A percentile compares a stretch with the other conserved stretches of the same genome.
These are phyloP conservation scores for Colletotrichum navitas DNA, from an alignment of 2,329 filamentous ascomycete genomes.

Conservation along the genomic window DNA sequence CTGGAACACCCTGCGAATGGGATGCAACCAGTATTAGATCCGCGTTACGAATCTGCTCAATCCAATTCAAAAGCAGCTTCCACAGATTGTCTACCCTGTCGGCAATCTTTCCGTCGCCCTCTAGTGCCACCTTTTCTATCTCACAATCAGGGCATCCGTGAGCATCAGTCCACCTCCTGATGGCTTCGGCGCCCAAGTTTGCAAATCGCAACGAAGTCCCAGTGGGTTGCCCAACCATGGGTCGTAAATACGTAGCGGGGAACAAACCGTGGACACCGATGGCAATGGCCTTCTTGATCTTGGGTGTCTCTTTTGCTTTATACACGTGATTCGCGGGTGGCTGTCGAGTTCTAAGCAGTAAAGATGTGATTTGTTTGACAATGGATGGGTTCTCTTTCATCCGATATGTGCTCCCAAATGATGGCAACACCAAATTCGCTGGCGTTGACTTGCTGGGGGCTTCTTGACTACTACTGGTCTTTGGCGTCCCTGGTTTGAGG, in stretches of 20 bases:
- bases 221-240: constrained; percentile 92
- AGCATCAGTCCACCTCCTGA: constrained; percentile 83
- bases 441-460: constrained; percentile 56
- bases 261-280: constrained; percentile 97
- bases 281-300: constrained; percentile 86
- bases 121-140: constrained; percentile 93
- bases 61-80: constrained; percentile 95
- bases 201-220: constrained; percentile 96
- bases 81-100: constrained; percentile 93
- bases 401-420: constrained; percentile 76
- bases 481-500: constrained; percentile 34
- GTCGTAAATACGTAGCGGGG: constrained; percentile 86
- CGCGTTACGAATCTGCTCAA: constrained; percentile 87
- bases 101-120: constrained; percentile 92
- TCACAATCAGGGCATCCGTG: constrained; percentile 81
- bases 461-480: constrained; percentile 49
- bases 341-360: constrained; percentile 69
- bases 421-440: constrained; percentile 76
- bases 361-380: constrained; percentile 72
- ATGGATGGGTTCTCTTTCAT: constrained; percentile 77
- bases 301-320: constrained; percentile 75
- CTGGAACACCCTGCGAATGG: constrained; percentile 95
- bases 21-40: constrained; percentile 94
- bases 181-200: constrained; percentile 85
- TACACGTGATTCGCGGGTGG: constrained; percentile 77